phyloP scores from a whole-genome alignment of 805 yeast genomes.

The Millerozyma acaciae region DNA sequence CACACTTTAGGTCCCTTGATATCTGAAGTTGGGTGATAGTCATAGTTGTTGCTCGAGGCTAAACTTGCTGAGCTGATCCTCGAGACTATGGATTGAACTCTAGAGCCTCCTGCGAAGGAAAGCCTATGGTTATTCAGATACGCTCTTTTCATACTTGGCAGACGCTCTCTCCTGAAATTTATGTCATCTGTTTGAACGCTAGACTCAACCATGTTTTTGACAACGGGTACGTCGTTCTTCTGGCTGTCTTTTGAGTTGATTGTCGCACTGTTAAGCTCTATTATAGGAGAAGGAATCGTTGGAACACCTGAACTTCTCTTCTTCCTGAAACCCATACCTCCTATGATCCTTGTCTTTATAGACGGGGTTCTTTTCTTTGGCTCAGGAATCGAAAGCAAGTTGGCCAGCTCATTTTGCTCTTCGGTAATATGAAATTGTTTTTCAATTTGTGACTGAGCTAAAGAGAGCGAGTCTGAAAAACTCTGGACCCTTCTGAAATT shows the following conservation, averaged over 20 bases:
- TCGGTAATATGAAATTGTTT: no score
- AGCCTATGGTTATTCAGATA: no score
- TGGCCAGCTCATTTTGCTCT: neutral
- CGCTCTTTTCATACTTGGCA: no score
- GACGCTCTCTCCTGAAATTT: no score
- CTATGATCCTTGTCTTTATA: neutral
- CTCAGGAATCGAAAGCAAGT: neutral
- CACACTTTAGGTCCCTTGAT: slow-evolving; percentile 15
- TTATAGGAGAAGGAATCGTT: slow-evolving; percentile 7
- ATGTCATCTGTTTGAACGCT: no score
- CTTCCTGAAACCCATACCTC: neutral
- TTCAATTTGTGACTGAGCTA: neutral
- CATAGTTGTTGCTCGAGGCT: neutral
- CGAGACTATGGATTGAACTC: slow-evolving; percentile 5
- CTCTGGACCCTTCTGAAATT: slow-evolving; percentile 2
- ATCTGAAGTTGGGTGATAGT: neutral
- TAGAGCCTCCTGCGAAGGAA: slow-evolving; percentile 1
- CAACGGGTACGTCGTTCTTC: no score
- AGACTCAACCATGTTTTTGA: no score
- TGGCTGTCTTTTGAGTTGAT: neutral
- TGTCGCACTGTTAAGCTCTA: slow-evolving; percentile 5
- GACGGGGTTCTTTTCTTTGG: neutral
- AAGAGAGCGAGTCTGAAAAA: neutral
- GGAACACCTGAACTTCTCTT: neutral
- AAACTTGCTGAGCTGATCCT: slow-evolving; percentile 1